Evolutionary conservation across 148 eudicot species (phyloP), one percentile per base, ranked within the genome.

Genomic region (Vaccinium corymbosum): DNA sequence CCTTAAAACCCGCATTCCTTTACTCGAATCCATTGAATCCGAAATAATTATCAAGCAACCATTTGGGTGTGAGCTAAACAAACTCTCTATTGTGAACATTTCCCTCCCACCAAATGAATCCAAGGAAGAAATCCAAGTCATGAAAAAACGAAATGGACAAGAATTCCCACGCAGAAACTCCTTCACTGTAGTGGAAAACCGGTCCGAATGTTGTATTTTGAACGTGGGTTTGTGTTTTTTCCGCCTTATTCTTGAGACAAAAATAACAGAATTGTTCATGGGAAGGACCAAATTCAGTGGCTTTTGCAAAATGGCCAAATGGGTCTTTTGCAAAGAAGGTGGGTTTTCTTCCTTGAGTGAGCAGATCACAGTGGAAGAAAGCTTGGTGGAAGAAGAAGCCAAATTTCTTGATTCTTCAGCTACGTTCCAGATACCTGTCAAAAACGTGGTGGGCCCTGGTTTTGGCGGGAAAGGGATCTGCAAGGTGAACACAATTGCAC

Each of bases 81-180:
- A 86, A 59, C 93, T 93, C 75, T 95, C 91, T 4, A 95, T 73
- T 29, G 89, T 57, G 68, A 94, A 85, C 49, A 86, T 20, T 76
- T 94, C 98, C 17, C 96, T 87, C 1, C 85, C 86, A n/a, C 92
- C 89, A 72, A 95, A 93, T 20, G 92, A 85, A 14, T 92, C 76
- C 4, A 89, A 53, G 13, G 93, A 85, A 29, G 98, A 94, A 78
- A 95, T 95, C 98, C 98, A 95, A 76, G 96, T 94, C 98, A 95
- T 94, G 88, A 94, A 95, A 71, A 95, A 90, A 16, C 90, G 85
- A 82, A 88, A 20, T 74, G 88, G 79, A 66, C 96, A 94, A 0
- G 89, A 85, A 73, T 89, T 92, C 2, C 51, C 64, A 5, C 73
- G 7, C 66, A 95, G 89, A 57, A 92, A 95, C 52, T 85, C 85